Evolutionary conservation across 2,329 filamentous ascomycete species (phyloP).

Genomic region (Fusarium dlaminii): DNA sequence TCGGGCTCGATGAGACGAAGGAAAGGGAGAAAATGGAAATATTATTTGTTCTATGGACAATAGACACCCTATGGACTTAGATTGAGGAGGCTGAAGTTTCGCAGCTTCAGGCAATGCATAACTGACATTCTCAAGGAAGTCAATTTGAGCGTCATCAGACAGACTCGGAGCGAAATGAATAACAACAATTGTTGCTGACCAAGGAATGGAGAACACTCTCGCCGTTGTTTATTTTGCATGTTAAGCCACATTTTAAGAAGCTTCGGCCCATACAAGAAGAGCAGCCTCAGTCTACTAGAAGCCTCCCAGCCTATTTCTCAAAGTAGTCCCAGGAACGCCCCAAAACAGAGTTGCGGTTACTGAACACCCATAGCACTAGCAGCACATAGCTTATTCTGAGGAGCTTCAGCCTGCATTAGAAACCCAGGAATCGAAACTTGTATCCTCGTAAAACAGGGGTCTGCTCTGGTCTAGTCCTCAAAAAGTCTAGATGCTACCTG

Average conservation of each 20-base stretch:
- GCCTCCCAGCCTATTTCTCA: neutral
- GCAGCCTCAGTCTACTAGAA: neutral
- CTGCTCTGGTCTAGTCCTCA: neutral
- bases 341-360: slow-evolving; percentile 23
- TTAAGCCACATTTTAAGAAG: neutral
- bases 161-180: neutral
- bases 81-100: slow-evolving; percentile 28
- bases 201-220: neutral
- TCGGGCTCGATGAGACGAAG: neutral
- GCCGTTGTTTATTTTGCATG: neutral
- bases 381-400: slow-evolving; percentile 10
- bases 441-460: neutral
- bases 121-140: slow-evolving; percentile 4
- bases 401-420: neutral
- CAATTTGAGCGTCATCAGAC: neutral
- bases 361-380: slow-evolving; percentile 7
- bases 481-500: neutral
- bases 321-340: slow-evolving; percentile 12
- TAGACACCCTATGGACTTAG: slow-evolving; percentile 31
- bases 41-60: slow-evolving; percentile 22
- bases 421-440: slow-evolving; percentile 1
- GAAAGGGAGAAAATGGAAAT: neutral
- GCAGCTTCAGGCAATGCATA: slow-evolving; percentile 28
- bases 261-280: neutral
- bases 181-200: neutral